Evolutionary conservation across 2,329 filamentous ascomycete species (phyloP).

Genomic region (Botryotinia convoluta): DNA sequence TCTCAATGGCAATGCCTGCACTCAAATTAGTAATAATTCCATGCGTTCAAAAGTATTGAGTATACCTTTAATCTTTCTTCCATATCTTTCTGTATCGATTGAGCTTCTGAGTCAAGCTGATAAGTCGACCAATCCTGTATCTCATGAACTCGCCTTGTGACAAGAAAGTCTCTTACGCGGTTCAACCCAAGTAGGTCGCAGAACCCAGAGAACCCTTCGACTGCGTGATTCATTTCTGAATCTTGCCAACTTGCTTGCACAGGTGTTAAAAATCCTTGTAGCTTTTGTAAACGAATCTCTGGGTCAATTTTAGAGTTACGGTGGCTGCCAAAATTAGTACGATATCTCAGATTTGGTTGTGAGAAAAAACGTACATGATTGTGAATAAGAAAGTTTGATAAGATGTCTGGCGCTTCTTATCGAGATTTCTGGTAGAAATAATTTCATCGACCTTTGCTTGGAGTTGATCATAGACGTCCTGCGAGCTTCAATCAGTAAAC

Average conservation of each 20-base stretch:
- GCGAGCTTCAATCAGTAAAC: slow-evolving; percentile 30
- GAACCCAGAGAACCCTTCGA: slow-evolving; percentile 76
- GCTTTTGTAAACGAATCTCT: slow-evolving; percentile 65
- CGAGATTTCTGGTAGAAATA: slow-evolving; percentile 66
- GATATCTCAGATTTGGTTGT: neutral
- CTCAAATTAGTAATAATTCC: neutral
- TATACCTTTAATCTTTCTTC: slow-evolving; percentile 68
- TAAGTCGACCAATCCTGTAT: slow-evolving; percentile 80
- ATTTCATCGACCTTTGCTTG: slow-evolving; percentile 81
- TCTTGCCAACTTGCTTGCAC: slow-evolving; percentile 79
- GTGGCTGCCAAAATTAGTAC: slow-evolving; percentile 54
- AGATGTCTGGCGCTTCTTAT: slow-evolving; percentile 80
- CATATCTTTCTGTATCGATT: slow-evolving; percentile 73
- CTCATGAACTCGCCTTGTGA: slow-evolving; percentile 67
- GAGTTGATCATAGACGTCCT: slow-evolving; percentile 81
- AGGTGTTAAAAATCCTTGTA: slow-evolving; percentile 77
- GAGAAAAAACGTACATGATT: slow-evolving; percentile 61
- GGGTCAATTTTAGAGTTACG: slow-evolving; percentile 74
- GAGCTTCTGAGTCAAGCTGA: slow-evolving; percentile 74
- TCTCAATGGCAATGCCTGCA: slow-evolving; percentile 68
- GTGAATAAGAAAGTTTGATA: slow-evolving; percentile 91
- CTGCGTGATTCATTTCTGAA: slow-evolving; percentile 61
- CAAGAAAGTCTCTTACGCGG: slow-evolving; percentile 77
- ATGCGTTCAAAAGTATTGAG: neutral
- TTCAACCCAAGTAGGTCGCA: slow-evolving; percentile 76